phyloP scores from a whole-genome alignment of 805 yeast species.

The Kodamaea hsintzibuensis region DNA sequence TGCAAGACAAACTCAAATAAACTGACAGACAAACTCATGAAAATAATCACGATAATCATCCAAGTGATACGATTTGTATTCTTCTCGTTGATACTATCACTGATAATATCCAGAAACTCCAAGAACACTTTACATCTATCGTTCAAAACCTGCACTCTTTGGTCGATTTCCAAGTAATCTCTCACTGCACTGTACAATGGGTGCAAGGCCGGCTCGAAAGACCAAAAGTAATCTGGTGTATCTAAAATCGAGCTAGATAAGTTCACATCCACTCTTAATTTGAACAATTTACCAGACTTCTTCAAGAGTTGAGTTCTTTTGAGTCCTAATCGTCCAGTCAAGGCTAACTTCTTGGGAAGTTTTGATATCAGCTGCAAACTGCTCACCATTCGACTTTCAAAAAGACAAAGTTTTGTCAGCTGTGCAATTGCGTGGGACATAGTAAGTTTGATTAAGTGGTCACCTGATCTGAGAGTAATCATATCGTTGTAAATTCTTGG shows the following conservation, averaged over 20 bases:
- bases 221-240: conserved; percentile 97
- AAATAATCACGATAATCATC: conserved; percentile 82
- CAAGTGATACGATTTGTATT: conserved; percentile 90
- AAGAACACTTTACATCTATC: conserved; percentile 92
- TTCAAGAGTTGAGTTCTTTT: conserved; percentile 81
- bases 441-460: conserved; percentile 87
- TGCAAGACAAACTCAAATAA: conserved; percentile 58
- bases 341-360: conserved; percentile 84
- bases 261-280: conserved; percentile 90
- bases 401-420: conserved; percentile 85
- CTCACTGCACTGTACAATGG: conserved; percentile 88
- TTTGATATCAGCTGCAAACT: conserved; percentile 82
- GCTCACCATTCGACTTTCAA: conserved; percentile 88
- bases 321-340: conserved; percentile 85
- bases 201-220: conserved; percentile 88
- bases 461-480: conserved; percentile 87
- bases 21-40: conserved; percentile 75
- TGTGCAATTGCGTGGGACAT: conserved; percentile 97
- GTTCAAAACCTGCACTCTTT: conserved; percentile 88
- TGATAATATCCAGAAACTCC: conserved; percentile 89
- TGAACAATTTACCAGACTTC: conserved; percentile 88
- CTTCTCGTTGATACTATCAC: conserved; percentile 91
- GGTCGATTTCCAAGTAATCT: conserved; percentile 93
- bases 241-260: conserved; percentile 87
- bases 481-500: conserved; percentile 89